These are phyloP conservation scores for Globisporangium polare DNA, from an alignment of 352 stramenopile genomes.

Conservation along the genomic window DNA sequence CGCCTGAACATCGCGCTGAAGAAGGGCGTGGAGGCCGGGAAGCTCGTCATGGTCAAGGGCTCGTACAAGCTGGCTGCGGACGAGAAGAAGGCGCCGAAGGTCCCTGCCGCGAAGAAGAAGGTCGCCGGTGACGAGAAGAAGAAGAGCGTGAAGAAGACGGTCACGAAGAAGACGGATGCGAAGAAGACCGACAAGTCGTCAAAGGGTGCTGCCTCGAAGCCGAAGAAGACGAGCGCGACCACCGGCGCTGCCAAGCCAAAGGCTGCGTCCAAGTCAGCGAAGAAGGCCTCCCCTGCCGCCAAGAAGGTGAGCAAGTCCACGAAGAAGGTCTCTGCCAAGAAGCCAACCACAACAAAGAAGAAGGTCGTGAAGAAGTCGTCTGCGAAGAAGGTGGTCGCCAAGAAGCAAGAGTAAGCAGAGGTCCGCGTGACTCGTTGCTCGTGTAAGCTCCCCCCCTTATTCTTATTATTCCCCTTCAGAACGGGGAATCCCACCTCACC, in stretches of 20 bases:
- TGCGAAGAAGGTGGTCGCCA: slow-evolving; percentile 21
- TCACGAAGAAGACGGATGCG: slow-evolving; percentile 49
- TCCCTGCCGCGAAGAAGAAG: slow-evolving; percentile 19
- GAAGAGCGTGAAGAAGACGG: slow-evolving; percentile 66
- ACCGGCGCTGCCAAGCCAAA: slow-evolving; percentile 20
- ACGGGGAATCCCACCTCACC: slow-evolving; percentile 29
- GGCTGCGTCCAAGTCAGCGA: slow-evolving; percentile 14
- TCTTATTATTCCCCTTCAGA: slow-evolving; percentile 45
- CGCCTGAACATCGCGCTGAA: slow-evolving; percentile 90
- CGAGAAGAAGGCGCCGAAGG: slow-evolving; percentile 80
- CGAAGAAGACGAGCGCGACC: slow-evolving; percentile 26
- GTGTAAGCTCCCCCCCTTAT: slow-evolving; percentile 28
- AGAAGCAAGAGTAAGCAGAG: slow-evolving; percentile 22
- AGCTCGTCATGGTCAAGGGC: slow-evolving; percentile 90
- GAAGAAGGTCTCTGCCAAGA: slow-evolving; percentile 30
- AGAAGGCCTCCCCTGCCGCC: slow-evolving; percentile 26
- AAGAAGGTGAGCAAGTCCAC: slow-evolving; percentile 13
- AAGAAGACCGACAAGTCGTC: slow-evolving; percentile 35
- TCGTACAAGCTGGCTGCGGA: slow-evolving; percentile 93
- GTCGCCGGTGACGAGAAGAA: slow-evolving; percentile 29
- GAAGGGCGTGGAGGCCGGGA: slow-evolving; percentile 83
- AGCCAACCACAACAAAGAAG: slow-evolving; percentile 31
- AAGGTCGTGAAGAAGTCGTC: slow-evolving; percentile 29
- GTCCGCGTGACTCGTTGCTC: background rate
- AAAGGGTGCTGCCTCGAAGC: slow-evolving; percentile 29